Percentiles rank a stretch among this genome's conserved stretches.
These are phyloP conservation scores for Ambrosiella cleistominuta DNA, from an alignment of 2,329 filamentous ascomycete species.

Conservation along the genomic window DNA sequence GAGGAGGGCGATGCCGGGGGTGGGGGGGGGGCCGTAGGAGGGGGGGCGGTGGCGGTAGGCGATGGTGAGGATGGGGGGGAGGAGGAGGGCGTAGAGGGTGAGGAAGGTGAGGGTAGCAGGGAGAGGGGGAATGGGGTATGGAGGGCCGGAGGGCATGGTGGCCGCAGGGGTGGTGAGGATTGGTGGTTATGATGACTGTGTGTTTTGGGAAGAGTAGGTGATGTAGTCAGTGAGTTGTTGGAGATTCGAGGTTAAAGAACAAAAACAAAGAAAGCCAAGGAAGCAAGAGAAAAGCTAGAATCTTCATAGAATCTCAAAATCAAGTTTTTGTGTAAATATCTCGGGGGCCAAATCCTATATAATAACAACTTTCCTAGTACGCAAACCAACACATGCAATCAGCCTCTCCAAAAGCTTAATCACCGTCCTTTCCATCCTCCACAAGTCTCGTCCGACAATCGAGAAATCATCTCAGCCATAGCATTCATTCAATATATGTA, in stretches of 20 bases:
- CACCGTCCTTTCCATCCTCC: too few species aligned
- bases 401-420: too few species aligned
- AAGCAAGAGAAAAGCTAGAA: too few species aligned
- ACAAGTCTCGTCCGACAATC: too few species aligned
- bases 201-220: neutral
- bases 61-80: neutral
- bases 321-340: too few species aligned
- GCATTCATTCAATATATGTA: too few species aligned
- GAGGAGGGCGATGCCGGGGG: conserved; percentile 26
- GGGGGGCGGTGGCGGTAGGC: neutral
- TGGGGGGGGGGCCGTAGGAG: conserved; percentile 17
- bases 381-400: too few species aligned
- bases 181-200: neutral
- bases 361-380: too few species aligned
- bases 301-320: too few species aligned
- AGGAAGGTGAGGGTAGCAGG: neutral
- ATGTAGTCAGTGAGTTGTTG: neutral
- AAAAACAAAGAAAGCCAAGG: neutral
- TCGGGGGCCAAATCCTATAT: too few species aligned
- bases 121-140: neutral
- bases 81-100: neutral
- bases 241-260: neutral
- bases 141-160: neutral
- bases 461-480: too few species aligned
- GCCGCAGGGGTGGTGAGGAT: neutral